Base-by-base conservation (phyloP, 345 rosid species). In the Brassica incana region DNA sequence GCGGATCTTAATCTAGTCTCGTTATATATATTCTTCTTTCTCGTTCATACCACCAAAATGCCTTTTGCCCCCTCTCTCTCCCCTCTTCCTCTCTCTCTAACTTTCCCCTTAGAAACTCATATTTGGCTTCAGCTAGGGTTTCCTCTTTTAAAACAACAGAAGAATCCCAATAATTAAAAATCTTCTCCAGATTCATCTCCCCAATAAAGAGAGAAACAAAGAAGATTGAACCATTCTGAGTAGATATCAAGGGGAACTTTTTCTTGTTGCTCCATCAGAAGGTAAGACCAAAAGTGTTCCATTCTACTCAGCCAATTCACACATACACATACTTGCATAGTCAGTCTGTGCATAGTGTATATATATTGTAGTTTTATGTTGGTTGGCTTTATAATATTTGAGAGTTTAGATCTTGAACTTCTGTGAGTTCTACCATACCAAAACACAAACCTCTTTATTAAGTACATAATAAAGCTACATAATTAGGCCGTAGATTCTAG, bases 111-210 rank as follows among this genome's bases (percentile, higher is more conserved):
- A 52, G 48, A 65, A 59, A 25, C 65, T 80, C 78, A 6, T 69
- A 60, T 64, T 69, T 74, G 30, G 75, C 67, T 74, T 74, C 18
- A 69, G 69, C 72, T 80, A 80, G 83, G 83, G 83, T 64, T 80
- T 75, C 71, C 69, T 80, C 83, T 62, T 56, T 11, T 9, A 12
- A 27, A 11, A 61, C 74, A 60, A 74, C 43, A 67, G 4, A 59
- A 33, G 6, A 48, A 12, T 30, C 69, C n/a, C 29, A 69, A 74
- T 68, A 61, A 50, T 68, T 74, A 25, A 74, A 20, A 15, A 61
- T 71, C 61, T 27, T 64, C 71, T 50, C 52, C 5, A 36, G 0
- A 8, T 54, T 5, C 67, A 78, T 27, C 9, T 35, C 48, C 3
- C 33, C 32, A 33, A 7, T 36, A 36, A 40, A 74, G 71, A 69